These are phyloP conservation scores for Scheffersomyces illinoinensis DNA, from an alignment of 1,139 yeast species.

Conservation along the genomic window DNA sequence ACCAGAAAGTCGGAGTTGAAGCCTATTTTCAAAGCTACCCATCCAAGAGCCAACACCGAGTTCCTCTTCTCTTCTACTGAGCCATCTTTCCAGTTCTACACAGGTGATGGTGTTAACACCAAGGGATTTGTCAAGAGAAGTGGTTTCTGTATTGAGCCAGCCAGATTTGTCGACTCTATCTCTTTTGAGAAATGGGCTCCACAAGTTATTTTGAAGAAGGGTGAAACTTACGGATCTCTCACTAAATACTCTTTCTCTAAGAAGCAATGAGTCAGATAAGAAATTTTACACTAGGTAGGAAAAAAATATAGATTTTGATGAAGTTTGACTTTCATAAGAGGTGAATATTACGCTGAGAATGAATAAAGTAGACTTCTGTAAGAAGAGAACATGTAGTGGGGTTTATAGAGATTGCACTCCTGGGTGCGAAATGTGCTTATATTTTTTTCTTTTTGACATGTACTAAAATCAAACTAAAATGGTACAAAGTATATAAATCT, in stretches of 20 bases:
- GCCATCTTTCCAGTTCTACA: slow-evolving; percentile 68
- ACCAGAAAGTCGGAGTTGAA: slow-evolving; percentile 42
- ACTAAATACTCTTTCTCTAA: slow-evolving; percentile 33
- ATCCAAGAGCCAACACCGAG: slow-evolving; percentile 45
- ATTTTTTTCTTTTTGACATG: too few relatives aligned
- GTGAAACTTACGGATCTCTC: slow-evolving; percentile 55
- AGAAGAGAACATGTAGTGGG: neutral
- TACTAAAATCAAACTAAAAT: too few relatives aligned
- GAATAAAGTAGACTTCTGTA: neutral
- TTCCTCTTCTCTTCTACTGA: slow-evolving; percentile 58
- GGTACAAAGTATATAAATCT: too few relatives aligned
- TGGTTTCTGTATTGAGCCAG: slow-evolving; percentile 68
- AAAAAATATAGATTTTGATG: neutral
- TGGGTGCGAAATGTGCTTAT: neutral
- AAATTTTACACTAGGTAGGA: neutral
- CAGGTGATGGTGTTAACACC: slow-evolving; percentile 54
- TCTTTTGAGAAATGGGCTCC: slow-evolving; percentile 48
- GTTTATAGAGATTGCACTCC: neutral
- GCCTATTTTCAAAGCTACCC: slow-evolving; percentile 46
- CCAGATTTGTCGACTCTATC: slow-evolving; percentile 59
- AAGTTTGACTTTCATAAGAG: neutral
- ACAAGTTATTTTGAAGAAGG: slow-evolving; percentile 55
- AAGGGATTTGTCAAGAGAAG: slow-evolving; percentile 42
- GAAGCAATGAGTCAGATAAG: neutral
- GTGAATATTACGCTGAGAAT: neutral